Evolutionary conservation across 2,329 filamentous ascomycete genomes (phyloP), one percentile per base, ranked within the genome.

Genomic region (Pestalotiopsis sp.): DNA sequence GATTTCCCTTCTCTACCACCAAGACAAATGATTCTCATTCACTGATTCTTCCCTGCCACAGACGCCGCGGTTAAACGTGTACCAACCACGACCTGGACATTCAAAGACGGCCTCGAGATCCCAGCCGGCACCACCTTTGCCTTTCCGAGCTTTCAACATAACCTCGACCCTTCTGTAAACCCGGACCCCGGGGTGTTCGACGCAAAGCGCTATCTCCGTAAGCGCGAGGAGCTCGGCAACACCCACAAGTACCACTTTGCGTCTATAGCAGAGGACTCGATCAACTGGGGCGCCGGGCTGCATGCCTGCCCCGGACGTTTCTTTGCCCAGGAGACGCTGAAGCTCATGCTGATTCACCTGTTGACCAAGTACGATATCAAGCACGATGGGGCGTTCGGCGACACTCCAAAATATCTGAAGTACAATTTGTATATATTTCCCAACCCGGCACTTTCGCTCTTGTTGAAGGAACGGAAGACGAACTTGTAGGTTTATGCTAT

Each of bases 121-220:
- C 7, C 72, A 72, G 7, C 78, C 77, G 65, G 65, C 14, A 60
- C 52, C 14, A 23, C 56, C 11, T 27, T 66, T 38, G 65, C 20
- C 12, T 13, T 66, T 14, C 65, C 65, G 13, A 58, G 40, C 70
- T 69, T 36, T 13, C 13, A 4, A 7, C 17, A 69, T 72, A 2
- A 70, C 72, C 13, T 70, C 0, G 72, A 69, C 17, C 72, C 64
- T 17, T 69, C 66, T 11, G 70, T 71, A 41, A 75, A 72, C 77
- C 75, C n/a, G 9, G 45, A 63, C 31, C 52, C 65, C 27, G 52
- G 20, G n/a, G 31, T 40, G 13, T 66, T 66, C 66, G 62, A 65
- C 20, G 17, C 62, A 23, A 40, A 62, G 25, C 59, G 59, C 9
- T 4, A 38, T 31, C 49, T 70, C 13, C 66, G 57, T 9, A 70